Evolutionary conservation across 257 asterid genomes (phyloP).

Genomic region (Vinca minor): DNA sequence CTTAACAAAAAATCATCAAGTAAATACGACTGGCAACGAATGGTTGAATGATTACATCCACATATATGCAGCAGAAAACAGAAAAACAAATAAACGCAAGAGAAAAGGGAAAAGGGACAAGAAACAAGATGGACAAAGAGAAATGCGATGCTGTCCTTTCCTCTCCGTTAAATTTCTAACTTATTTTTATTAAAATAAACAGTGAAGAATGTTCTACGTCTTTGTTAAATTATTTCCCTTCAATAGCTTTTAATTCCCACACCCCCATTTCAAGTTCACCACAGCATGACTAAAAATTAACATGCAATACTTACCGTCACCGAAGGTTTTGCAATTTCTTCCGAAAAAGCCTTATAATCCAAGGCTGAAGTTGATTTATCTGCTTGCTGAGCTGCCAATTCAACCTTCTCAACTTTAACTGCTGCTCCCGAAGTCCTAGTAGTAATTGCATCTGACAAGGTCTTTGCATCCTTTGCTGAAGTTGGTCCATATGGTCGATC

Average conservation of each 20-base stretch:
- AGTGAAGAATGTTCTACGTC: neutral
- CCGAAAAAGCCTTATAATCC: neutral
- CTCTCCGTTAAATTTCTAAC: neutral
- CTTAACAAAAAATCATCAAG: neutral
- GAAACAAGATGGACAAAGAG: neutral
- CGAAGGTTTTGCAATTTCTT: conserved; percentile 14
- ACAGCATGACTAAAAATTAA: neutral
- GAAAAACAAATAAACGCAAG: neutral
- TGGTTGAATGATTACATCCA: neutral
- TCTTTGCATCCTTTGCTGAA: neutral
- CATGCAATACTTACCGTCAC: conserved; percentile 8
- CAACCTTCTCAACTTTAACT: neutral
- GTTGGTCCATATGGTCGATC: neutral
- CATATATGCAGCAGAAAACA: neutral
- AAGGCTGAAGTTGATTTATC: conserved; percentile 1
- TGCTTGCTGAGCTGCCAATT: neutral
- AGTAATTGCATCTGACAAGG: neutral
- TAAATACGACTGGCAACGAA: no score
- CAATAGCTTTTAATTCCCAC: neutral
- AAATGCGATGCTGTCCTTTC: neutral
- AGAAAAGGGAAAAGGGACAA: neutral
- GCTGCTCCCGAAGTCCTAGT: neutral
- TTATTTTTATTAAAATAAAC: neutral
- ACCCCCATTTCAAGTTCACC: neutral
- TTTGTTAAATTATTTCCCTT: neutral